phyloP scores from a whole-genome alignment of 1,139 yeast species.

The Blastobotrys indianensis region DNA sequence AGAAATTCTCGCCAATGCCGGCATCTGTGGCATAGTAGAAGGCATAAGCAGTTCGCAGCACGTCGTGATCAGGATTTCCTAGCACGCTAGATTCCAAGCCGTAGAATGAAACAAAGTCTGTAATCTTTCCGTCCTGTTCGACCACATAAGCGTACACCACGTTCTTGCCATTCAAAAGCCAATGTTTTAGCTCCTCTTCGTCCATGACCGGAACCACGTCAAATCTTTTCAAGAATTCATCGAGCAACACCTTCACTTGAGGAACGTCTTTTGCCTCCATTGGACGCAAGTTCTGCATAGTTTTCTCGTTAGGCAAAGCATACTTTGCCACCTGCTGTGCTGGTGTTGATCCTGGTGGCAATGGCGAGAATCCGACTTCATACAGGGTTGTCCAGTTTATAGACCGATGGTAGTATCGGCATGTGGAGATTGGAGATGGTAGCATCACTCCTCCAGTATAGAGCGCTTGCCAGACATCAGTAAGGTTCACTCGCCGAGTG shows the following conservation, averaged over 20 bases:
- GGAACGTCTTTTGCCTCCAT: conserved; percentile 59
- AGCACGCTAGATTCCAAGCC: conserved; percentile 82
- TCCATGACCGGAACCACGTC: conserved; percentile 67
- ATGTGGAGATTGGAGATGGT: conserved; percentile 88
- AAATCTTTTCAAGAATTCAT: conserved; percentile 58
- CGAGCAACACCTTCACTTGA: conserved; percentile 54
- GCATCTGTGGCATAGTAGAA: conserved; percentile 75
- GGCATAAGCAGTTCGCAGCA: conserved; percentile 79
- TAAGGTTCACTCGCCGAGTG: conserved; percentile 82
- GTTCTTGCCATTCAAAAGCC: conserved; percentile 55
- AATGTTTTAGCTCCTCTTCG: conserved; percentile 70
- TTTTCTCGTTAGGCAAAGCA: conserved; percentile 58
- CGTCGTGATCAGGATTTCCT: conserved; percentile 57
- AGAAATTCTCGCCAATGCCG: conserved; percentile 15
- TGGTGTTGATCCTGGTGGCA: conserved; percentile 72
- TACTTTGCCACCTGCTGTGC: conserved; percentile 78
- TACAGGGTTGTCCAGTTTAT: conserved; percentile 83
- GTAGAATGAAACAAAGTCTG: conserved; percentile 88
- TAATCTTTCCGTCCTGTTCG: conserved; percentile 51
- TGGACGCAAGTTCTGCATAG: conserved; percentile 55
- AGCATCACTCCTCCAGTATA: conserved; percentile 89
- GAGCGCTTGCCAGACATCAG: conserved; percentile 90
- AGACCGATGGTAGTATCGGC: conserved; percentile 92
- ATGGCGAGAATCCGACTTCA: conserved; percentile 77
- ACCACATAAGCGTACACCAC: conserved; percentile 80